These are phyloP conservation scores for Candida sanyaensis DNA, from an alignment of 1,139 yeast genomes.

Conservation along the genomic window DNA sequence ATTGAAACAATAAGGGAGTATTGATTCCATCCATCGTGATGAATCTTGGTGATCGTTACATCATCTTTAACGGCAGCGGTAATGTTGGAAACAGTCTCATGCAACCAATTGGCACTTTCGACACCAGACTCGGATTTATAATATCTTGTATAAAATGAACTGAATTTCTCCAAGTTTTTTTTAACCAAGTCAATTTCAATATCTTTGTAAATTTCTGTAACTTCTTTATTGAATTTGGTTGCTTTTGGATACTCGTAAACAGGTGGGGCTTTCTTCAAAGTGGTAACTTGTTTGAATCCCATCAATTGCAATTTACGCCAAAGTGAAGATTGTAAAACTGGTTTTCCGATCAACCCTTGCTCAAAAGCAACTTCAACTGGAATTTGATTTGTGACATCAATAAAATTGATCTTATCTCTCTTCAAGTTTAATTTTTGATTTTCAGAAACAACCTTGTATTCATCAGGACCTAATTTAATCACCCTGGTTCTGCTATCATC, in stretches of 20 bases:
- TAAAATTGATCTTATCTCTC: slow-evolving; percentile 57
- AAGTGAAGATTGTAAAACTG: slow-evolving; percentile 13
- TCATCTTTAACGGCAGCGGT: slow-evolving; percentile 37
- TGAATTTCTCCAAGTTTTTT: slow-evolving; percentile 57
- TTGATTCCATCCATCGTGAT: slow-evolving; percentile 48
- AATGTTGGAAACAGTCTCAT: slow-evolving; percentile 46
- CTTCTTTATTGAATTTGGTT: slow-evolving; percentile 37
- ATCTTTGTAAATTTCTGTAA: slow-evolving; percentile 38
- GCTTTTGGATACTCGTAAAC: slow-evolving; percentile 57
- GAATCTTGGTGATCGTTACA: slow-evolving; percentile 28
- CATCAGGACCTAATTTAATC: slow-evolving; percentile 40
- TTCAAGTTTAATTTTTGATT: slow-evolving; percentile 55
- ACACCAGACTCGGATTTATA: slow-evolving; percentile 73
- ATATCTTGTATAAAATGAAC: slow-evolving; percentile 78
- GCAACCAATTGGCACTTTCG: slow-evolving; percentile 75
- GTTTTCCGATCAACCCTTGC: slow-evolving; percentile 27
- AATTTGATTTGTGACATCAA: slow-evolving; percentile 64
- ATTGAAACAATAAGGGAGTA: slow-evolving; percentile 44
- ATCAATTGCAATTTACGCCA: slow-evolving; percentile 20
- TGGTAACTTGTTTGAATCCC: slow-evolving; percentile 34
- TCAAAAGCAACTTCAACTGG: slow-evolving; percentile 36
- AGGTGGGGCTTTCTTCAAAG: slow-evolving; percentile 31
- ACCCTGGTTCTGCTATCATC: slow-evolving; percentile 23
- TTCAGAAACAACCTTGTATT: slow-evolving; percentile 51
- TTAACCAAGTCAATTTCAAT: slow-evolving; percentile 52